These are phyloP conservation scores for Quercus bicolor DNA, from an alignment of 306 rosid genomes.

Conservation along the genomic window DNA sequence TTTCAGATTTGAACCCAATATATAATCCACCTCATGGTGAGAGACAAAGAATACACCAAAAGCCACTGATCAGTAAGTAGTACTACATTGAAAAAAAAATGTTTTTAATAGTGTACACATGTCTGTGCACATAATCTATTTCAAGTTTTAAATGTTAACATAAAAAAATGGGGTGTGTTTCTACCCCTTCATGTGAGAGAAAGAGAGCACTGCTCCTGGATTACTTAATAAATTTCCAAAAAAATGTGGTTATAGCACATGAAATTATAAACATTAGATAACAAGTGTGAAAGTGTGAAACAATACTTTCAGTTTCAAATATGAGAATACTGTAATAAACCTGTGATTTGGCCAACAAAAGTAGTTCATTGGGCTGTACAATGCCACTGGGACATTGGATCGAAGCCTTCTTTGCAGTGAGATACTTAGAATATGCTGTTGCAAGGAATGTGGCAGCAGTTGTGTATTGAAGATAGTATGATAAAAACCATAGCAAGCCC, in stretches of 20 bases:
- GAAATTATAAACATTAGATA: too few relatives aligned
- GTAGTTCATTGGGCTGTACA: constrained; percentile 34
- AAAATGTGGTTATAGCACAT: too few relatives aligned
- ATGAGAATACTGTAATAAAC: constrained; percentile 12
- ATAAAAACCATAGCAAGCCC: constrained; percentile 48
- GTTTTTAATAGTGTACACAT: too few relatives aligned
- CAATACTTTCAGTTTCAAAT: too few relatives aligned
- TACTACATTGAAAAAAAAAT: not conserved
- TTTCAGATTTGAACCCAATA: constrained; percentile 56
- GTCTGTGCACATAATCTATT: too few relatives aligned
- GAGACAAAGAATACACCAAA: not conserved
- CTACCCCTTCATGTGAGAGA: too few relatives aligned
- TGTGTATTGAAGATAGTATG: constrained; percentile 49
- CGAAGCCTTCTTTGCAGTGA: constrained; percentile 19
- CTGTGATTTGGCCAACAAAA: constrained; percentile 37
- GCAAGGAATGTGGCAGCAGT: constrained; percentile 34
- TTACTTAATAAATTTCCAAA: too few relatives aligned
- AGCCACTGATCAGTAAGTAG: not conserved
- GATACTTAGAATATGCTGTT: constrained; percentile 36
- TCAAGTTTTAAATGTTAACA: too few relatives aligned
- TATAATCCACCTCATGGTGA: constrained; percentile 44
- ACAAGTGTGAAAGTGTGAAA: too few relatives aligned
- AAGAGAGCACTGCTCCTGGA: too few relatives aligned
- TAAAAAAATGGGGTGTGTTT: too few relatives aligned
- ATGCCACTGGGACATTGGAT: constrained; percentile 23